phyloP scores from a whole-genome alignment of 768 basidiomycete genomes.

The Hortiboletus campestris region DNA sequence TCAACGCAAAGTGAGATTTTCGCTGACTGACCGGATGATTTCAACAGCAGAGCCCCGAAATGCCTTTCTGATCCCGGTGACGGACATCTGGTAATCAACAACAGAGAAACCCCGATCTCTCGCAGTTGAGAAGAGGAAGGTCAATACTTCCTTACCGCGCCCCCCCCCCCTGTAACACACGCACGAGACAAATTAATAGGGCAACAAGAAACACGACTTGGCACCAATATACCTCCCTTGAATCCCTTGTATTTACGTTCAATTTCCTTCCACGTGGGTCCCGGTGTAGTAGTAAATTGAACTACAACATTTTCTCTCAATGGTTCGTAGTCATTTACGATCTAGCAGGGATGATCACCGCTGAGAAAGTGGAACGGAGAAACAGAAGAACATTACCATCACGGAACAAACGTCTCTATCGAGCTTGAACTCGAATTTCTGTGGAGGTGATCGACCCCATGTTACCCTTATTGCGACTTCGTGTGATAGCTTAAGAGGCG shows the following conservation, averaged over 20 bases:
- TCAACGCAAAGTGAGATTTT: background rate
- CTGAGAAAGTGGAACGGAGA: background rate
- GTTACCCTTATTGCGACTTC: constrained; percentile 10
- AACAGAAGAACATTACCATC: constrained; percentile 12
- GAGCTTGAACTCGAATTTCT: constrained; percentile 16
- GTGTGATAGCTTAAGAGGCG: constrained; percentile 17
- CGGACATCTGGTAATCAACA: constrained; percentile 26
- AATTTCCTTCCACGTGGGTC: constrained; percentile 1
- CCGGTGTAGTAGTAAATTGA: constrained; percentile 12
- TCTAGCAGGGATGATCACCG: constrained; percentile 8
- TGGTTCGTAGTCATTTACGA: constrained; percentile 19
- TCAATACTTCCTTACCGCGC: constrained; percentile 6
- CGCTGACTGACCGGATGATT: constrained; percentile 18
- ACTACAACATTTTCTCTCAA: constrained; percentile 24
- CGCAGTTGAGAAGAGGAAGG: constrained; percentile 24
- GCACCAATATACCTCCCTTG: constrained; percentile 22
- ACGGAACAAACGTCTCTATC: constrained; percentile 10
- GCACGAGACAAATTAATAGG: background rate
- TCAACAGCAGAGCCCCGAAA: background rate
- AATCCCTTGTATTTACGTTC: constrained; percentile 22
- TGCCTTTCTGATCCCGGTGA: constrained; percentile 9
- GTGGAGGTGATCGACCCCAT: constrained; percentile 7
- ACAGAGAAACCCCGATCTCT: constrained; percentile 12
- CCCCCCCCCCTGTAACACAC: constrained; percentile 14
- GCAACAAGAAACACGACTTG: background rate